These are phyloP conservation scores for Macrolepiota dolichaula DNA, from an alignment of 768 basidiomycete species.

Conservation along the genomic window DNA sequence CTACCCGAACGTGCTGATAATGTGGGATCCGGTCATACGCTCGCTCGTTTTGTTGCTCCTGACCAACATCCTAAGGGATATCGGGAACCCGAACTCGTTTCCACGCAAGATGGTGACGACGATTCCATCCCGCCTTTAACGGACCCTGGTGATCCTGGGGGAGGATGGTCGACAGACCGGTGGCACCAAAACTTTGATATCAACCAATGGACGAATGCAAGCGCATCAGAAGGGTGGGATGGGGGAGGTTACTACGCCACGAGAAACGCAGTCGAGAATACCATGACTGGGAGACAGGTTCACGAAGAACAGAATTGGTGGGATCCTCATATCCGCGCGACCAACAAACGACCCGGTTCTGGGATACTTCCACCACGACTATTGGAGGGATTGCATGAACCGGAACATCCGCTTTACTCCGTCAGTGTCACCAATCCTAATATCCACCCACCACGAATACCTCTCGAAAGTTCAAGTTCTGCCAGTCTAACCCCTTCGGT, in stretches of 20 bases:
- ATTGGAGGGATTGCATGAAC: constrained; percentile 64
- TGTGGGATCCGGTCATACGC: constrained; percentile 42
- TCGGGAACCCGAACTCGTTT: constrained; percentile 56
- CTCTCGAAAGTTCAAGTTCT: constrained; percentile 11
- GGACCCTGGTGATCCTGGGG: constrained; percentile 26
- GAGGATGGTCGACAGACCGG: constrained; percentile 10
- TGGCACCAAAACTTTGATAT: constrained; percentile 19
- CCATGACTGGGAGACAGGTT: constrained; percentile 58
- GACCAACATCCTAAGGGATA: constrained; percentile 31
- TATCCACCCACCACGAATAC: constrained; percentile 15
- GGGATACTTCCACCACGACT: constrained; percentile 70
- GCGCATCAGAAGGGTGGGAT: constrained; percentile 1
- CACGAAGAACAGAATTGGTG: constrained; percentile 71
- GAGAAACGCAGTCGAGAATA: constrained; percentile 26
- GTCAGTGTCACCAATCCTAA: constrained; percentile 39
- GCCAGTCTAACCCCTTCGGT: constrained; percentile 21
- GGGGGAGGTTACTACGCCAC: constrained; percentile 22
- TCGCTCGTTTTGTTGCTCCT: constrained; percentile 28
- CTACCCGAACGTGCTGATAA: constrained; percentile 35
- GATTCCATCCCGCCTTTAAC: constrained; percentile 35
- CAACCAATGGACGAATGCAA: constrained; percentile 13
- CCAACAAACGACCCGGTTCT: constrained; percentile 55
- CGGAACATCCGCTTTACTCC: constrained; percentile 68
- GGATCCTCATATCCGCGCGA: constrained; percentile 47
- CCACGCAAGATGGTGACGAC: constrained; percentile 37